Base-by-base conservation (phyloP, 805 yeast species). In the Cyberlindnera bimundalis region DNA sequence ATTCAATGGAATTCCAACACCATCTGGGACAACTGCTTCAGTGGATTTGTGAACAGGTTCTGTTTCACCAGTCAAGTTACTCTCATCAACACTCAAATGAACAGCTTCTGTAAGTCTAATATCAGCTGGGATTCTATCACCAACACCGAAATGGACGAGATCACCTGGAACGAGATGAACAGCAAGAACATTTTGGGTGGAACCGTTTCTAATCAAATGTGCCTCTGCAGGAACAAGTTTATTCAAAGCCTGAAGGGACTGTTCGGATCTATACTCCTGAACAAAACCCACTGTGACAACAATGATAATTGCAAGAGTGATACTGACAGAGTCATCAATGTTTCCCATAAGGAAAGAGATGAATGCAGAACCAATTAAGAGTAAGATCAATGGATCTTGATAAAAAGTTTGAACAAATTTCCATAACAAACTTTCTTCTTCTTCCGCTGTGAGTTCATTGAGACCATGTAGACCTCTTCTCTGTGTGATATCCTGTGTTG, bases 41-140 rank as follows among this genome's bases (percentile, higher is more conserved):
- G 70, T 60, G 4, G 64, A 59, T 57, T 93, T 93, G 48, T 72
- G 75, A 7, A 87, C 95, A 0, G 98, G 97, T 29, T 81, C 76
- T 39, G 87, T 87, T 65, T 93, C 99, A 46, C 99, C 99, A 1
- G 99, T 93, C 50, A 93, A 74, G 58, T 88, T 88, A 65, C 95
- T 82, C 66, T 93, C 99, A 66, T 93, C 99, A 42, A 93, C 80
- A 17, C 84, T 68, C 48, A 93, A 71, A 56, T 87, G 95, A 18
- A 80, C 84, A 9, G 95, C 78, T 45, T 81, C 82, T 5, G 79
- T 73, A 41, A 93, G 70, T 57, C 99, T 76, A 21, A 93, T 66
- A 63, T 93, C 99, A 0, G 99, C 99, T 1, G 99, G 99, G 40
- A 93, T 83, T 51, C 96, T 74, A 64, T 93, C 99, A 51, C 99